Evolutionary conservation across 208 protist genomes (phyloP).

Genomic region (Spongospora subterranea): DNA sequence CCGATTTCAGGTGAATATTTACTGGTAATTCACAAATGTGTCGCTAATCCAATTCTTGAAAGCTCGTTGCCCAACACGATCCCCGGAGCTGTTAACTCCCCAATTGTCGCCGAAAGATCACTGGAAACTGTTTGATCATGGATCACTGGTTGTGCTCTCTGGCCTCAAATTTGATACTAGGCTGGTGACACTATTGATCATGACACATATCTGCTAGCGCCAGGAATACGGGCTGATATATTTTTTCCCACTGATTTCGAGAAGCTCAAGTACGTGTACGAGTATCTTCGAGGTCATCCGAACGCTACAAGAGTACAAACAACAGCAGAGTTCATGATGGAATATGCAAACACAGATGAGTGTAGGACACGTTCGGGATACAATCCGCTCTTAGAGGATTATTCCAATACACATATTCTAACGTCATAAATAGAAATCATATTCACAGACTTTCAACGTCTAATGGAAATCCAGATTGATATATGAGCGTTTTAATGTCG

Average conservation of each 20-base stretch:
- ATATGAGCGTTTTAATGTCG: too few species aligned
- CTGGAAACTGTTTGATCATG: not conserved
- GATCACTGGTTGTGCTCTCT: not conserved
- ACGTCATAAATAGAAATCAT: not conserved
- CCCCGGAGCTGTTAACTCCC: constrained; percentile 13
- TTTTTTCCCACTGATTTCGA: constrained; percentile 53
- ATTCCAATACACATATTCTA: not conserved
- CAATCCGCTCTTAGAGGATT: constrained; percentile 38
- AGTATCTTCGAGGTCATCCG: not conserved
- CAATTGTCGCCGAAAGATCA: not conserved
- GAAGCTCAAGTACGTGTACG: constrained; percentile 5
- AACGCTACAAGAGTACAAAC: not conserved
- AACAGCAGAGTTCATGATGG: not conserved
- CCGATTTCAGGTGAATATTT: not conserved
- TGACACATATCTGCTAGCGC: constrained; percentile 16
- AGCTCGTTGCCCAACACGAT: constrained; percentile 2
- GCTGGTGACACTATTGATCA: constrained; percentile 13
- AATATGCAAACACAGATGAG: not conserved
- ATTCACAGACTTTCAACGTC: too few species aligned
- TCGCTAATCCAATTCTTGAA: not conserved
- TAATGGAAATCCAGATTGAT: too few species aligned
- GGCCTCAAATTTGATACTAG: not conserved
- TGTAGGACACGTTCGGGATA: not conserved
- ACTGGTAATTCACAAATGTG: not conserved
- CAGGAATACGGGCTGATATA: not conserved